Base-by-base conservation (phyloP, 129 eudicot species). In the Cynara cardunculus region DNA sequence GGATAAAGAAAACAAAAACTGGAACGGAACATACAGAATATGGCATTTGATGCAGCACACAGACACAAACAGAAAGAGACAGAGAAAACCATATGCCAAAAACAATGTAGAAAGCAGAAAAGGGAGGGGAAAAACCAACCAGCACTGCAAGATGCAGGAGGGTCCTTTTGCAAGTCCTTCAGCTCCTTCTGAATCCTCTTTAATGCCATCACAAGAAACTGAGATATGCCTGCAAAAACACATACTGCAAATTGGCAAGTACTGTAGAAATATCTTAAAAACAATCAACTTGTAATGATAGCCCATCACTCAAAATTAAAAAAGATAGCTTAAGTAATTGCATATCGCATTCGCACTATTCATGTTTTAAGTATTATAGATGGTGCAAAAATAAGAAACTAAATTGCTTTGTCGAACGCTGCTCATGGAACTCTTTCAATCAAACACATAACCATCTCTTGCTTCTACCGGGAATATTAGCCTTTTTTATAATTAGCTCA, bases 141-240 rank as follows among this genome's bases (percentile, higher is more conserved):
- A 73, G 92, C 89, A 44, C 89, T 88, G 88, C 89, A 88, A 31
- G 89, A 83, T 22, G 82, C 84, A 71, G 92, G 91, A 74, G 91
- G 91, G 49, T 88, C 87, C 82, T 80, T 85, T 74, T 85, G 79
- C 85, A 85, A 82, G 78, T 85, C 87, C 82, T 85, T 83, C 32
- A 88, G 26, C 84, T 88, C 92, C 74, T 86, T 88, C 68, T 79
- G 84, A 74, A 88, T 88, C 85, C 91, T 80, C 82, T 86, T 86
- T 7, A 86, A 81, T 73, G 89, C 89, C 92, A 88, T 88, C 27
- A 5, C 71, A 13, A 30, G 12, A 49, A 49, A 3, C 19, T 49
- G 22, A 53, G 22, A 16, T 53, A 18, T 14, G 22, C 64, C 64
- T 53, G 64, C 64, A 53, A 53, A 53, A 53, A 4, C 19, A 18